Conservation (phyloP, 208 protist genomes). For the Phytomonas francai region DNA sequence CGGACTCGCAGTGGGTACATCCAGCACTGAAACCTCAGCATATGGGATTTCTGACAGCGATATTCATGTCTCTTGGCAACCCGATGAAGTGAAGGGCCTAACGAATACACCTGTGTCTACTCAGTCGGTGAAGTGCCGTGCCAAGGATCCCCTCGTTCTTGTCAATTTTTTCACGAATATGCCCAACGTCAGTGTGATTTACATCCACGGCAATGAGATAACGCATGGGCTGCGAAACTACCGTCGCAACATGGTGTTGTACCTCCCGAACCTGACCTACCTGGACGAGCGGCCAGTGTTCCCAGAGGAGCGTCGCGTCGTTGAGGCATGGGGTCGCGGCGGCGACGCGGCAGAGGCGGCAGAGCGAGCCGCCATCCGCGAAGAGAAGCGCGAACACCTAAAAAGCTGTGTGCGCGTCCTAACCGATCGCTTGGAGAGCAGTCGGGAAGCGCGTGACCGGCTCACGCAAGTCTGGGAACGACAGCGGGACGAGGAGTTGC, state of each 20-base stretch:
- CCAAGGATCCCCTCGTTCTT: constrained; percentile 35
- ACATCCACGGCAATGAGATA: constrained; percentile 79
- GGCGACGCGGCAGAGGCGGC: constrained; percentile 57
- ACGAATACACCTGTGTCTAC: background rate
- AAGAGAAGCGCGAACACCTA: constrained; percentile 78
- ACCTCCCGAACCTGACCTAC: constrained; percentile 70
- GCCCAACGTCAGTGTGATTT: constrained; percentile 84
- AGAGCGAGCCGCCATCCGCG: constrained; percentile 62
- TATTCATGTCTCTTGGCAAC: constrained; percentile 8
- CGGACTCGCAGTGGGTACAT: background rate
- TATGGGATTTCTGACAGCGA: constrained; percentile 14
- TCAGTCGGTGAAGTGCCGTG: background rate
- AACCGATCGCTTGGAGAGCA: constrained; percentile 63
- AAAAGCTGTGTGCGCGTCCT: constrained; percentile 67
- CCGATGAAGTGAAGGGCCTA: background rate
- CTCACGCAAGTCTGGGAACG: constrained; percentile 60
- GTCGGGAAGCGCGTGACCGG: constrained; percentile 58
- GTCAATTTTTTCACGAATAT: constrained; percentile 70
- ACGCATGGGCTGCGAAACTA: constrained; percentile 68
- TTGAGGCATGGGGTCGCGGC: constrained; percentile 74
- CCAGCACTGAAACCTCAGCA: background rate
- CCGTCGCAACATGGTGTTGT: constrained; percentile 83
- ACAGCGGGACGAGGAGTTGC: constrained; percentile 45
- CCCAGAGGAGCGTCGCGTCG: constrained; percentile 70
- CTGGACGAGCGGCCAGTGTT: constrained; percentile 88